Percentiles rank a stretch among this genome's conserved stretches.
phyloP scores from a whole-genome alignment of 768 basidiomycete species.

The Melanogaster broomeanus region DNA sequence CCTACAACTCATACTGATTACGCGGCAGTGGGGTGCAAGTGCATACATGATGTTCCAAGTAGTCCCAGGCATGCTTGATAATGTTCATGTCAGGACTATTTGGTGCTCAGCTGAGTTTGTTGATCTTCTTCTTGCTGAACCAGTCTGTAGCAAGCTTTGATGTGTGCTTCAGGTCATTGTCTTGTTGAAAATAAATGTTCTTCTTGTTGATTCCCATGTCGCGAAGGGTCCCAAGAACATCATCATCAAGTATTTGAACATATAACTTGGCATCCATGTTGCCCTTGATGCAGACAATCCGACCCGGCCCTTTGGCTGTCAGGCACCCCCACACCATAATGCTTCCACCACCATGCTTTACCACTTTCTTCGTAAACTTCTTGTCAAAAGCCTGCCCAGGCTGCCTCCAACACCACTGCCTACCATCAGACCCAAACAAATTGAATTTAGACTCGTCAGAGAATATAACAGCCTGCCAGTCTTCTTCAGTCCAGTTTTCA shows the following conservation, averaged over 20 bases:
- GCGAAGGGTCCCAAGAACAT: slow-evolving; percentile 32
- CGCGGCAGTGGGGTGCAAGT: slow-evolving; percentile 7
- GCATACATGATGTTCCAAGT: not conserved
- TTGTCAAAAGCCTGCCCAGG: slow-evolving; percentile 26
- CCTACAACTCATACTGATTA: slow-evolving; percentile 25
- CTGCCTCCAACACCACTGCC: slow-evolving; percentile 31
- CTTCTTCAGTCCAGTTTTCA: slow-evolving; percentile 24
- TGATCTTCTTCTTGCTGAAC: slow-evolving; percentile 30
- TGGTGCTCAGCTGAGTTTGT: slow-evolving; percentile 32
- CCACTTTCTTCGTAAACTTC: slow-evolving; percentile 22
- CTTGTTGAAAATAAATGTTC: slow-evolving; percentile 40
- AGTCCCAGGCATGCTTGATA: slow-evolving; percentile 28
- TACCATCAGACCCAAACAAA: slow-evolving; percentile 34
- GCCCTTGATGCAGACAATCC: slow-evolving; percentile 33
- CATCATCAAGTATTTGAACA: slow-evolving; percentile 29
- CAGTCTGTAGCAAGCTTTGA: slow-evolving; percentile 26
- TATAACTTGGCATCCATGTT: slow-evolving; percentile 30
- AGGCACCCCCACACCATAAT: slow-evolving; percentile 41
- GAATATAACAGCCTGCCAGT: slow-evolving; percentile 32
- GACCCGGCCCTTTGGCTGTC: slow-evolving; percentile 26
- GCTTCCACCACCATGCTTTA: slow-evolving; percentile 39
- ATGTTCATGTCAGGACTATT: slow-evolving; percentile 38
- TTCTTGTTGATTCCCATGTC: slow-evolving; percentile 9
- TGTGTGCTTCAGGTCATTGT: slow-evolving; percentile 42
- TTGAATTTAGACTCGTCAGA: slow-evolving; percentile 38